Evolutionary conservation across 2,329 filamentous ascomycete species (phyloP).

Genomic region (Drechslerella coelobrocha): DNA sequence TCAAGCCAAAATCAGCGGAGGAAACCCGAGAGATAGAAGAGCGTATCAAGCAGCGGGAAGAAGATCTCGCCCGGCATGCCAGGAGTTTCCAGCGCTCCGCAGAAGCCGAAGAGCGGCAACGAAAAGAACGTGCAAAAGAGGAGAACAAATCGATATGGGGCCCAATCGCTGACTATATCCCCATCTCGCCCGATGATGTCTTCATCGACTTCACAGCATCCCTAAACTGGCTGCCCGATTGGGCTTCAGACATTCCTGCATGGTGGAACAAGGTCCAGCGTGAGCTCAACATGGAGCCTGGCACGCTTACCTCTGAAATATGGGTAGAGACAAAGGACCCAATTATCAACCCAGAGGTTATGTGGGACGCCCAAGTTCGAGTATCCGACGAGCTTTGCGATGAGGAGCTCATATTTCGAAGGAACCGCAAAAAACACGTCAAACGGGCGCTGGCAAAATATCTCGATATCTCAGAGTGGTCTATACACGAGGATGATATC

Average conservation of each 20-base stretch:
- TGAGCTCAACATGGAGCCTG: constrained; percentile 70
- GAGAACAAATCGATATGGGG: constrained; percentile 37
- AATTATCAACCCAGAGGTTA: constrained; percentile 82
- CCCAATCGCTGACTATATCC: constrained; percentile 32
- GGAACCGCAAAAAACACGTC: constrained; percentile 72
- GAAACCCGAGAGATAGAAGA: constrained; percentile 39
- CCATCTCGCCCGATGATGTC: constrained; percentile 22
- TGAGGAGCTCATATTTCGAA: constrained; percentile 79
- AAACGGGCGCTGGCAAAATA: constrained; percentile 80
- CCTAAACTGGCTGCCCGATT: constrained; percentile 45
- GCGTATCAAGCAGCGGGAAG: constrained; percentile 39
- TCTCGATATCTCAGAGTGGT: constrained; percentile 75
- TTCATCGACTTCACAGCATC: constrained; percentile 41
- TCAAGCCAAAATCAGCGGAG: constrained; percentile 38
- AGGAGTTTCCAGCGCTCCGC: constrained; percentile 39
- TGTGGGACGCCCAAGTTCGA: constrained; percentile 79
- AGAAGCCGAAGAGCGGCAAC: constrained; percentile 29
- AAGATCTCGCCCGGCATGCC: constrained; percentile 38
- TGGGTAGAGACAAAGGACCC: constrained; percentile 91
- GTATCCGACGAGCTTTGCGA: constrained; percentile 80
- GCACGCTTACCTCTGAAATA: constrained; percentile 88
- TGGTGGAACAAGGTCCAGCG: constrained; percentile 53
- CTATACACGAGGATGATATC: constrained; percentile 91
- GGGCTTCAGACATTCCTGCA: constrained; percentile 50
- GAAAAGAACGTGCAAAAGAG: constrained; percentile 19